Evolutionary conservation across 257 asterid species (phyloP), one percentile per base, ranked within the genome.

Genomic region (Solanum piurae): DNA sequence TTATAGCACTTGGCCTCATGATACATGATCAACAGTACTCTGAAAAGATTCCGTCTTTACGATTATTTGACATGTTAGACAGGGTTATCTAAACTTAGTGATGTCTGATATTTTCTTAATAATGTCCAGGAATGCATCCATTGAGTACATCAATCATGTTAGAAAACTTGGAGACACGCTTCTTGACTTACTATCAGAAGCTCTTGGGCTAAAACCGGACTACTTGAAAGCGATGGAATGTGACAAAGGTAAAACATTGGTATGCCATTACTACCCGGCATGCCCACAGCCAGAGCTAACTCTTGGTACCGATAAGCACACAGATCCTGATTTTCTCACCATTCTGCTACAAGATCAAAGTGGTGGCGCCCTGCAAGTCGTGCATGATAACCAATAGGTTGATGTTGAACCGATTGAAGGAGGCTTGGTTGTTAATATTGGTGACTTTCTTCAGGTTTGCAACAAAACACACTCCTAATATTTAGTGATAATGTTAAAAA

Each of bases 271-370:
- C 46, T 42, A 42, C 46, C 46, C 46, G 4, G 46, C 46, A 42
- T 42, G 46, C 46, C 46, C 46, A 42, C 46, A 10, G 5, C 12
- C 46, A 42, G 46, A 42, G 46, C 13, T 42, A 42, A 42, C 46
- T 42, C 46, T 42, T 42, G 46, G 46, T 42, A 10, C 13, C 1
- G 13, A 3, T 42, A 42, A 10, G 13, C 46, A 42, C 13, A 10
- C 13, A 42, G 46, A 42, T 42, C 46, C 46, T 42, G 13, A 10
- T 42, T 42, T 42, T 10, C 46, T 40, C 46, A 40, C 46, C 46
- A 33, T 95, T 90, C 93, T 95, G 66, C 87, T 93, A 5, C 98
- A 94, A 37, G 95, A 94, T 77, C 94, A 93, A n/a, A 89, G 89
- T 2, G 96, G 95, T 3, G 98, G 97, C 1, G 88, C 98, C 94